Base-by-base conservation (phyloP, 768 basidiomycete species). In the Trametes maxima region DNA sequence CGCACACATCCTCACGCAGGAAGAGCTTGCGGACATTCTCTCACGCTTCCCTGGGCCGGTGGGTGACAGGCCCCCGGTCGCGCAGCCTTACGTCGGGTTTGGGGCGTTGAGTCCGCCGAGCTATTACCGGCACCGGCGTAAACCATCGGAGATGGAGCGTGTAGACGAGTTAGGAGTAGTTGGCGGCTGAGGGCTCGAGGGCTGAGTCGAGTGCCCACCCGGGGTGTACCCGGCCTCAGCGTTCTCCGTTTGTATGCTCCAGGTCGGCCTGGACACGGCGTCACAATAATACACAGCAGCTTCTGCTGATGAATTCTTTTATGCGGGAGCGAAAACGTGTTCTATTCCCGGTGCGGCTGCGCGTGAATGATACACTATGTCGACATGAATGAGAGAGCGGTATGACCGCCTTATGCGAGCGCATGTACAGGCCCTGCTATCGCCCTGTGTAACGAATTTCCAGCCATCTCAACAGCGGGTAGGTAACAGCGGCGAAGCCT, bases 401-500 rank as follows among this genome's bases (percentile, higher is more conserved):
- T 17, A 12, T 14, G 8, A 22, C 3, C 21, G 45, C 14, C 5
- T 46, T 8, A 19, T 5, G 24, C 19, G 21, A 17, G 3, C 10
- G 17, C 16, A 46, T 12, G 42, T 10, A 3, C 21, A 43, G 17
- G 25, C 8, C 24, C 21, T 14, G 45, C 62, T 69, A 79, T 39
- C 77, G 67, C 21, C 80, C 80, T 4, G 74, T 79, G 48, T 75
- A 64, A 8, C 72, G 72, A 63, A 82, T 81, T 67, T 85, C 83
- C 37, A 84, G 47, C 73, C 77, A 83, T 33, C 83, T 71, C 42
- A 82, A 61, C n/a, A 78, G 76, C 0, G 79, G 79, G 54, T 77
- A 85, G 4, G 77, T 72, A 11, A 83, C 72, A 4, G 72, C 83
- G 7, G 83, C 70, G 57, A 83, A 82, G 2, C 52, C 73, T 14